Percentiles rank a stretch among this genome's conserved stretches.
Conservation (phyloP, 73 alveolate species). For the Tetrahymena thermophila region DNA sequence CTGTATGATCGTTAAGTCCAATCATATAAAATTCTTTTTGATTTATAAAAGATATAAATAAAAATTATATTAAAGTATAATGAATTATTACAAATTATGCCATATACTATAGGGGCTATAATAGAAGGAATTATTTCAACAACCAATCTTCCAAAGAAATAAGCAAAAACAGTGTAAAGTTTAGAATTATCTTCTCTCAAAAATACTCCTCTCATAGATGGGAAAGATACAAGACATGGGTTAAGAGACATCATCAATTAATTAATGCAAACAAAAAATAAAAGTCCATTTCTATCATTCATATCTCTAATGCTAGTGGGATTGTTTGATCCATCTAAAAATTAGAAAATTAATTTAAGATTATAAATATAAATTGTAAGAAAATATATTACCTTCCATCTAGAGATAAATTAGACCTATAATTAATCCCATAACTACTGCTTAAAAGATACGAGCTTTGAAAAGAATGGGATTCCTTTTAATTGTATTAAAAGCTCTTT, state of each 20-base stretch:
- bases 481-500: not conserved
- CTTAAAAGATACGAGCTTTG: not conserved
- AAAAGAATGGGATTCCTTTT: not conserved
- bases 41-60: not conserved
- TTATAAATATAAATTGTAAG: not conserved
- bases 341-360: not conserved
- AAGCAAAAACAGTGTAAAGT: constrained; percentile 7
- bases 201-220: constrained; percentile 14
- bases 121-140: constrained; percentile 10
- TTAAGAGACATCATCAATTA: not conserved
- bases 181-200: constrained; percentile 33
- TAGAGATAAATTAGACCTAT: not conserved
- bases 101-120: not conserved
- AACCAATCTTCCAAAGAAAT: not conserved
- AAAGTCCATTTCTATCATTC: not conserved
- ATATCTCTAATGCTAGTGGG: not conserved
- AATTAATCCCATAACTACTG: not conserved
- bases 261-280: not conserved
- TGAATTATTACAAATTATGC: not conserved
- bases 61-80: not conserved
- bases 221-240: not conserved
- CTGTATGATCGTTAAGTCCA: not conserved
- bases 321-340: not conserved
- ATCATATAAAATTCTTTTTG: not conserved
- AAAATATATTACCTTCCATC: not conserved